Base-by-base conservation (phyloP, 352 stramenopile genomes). In the Pythium aristosporum region DNA sequence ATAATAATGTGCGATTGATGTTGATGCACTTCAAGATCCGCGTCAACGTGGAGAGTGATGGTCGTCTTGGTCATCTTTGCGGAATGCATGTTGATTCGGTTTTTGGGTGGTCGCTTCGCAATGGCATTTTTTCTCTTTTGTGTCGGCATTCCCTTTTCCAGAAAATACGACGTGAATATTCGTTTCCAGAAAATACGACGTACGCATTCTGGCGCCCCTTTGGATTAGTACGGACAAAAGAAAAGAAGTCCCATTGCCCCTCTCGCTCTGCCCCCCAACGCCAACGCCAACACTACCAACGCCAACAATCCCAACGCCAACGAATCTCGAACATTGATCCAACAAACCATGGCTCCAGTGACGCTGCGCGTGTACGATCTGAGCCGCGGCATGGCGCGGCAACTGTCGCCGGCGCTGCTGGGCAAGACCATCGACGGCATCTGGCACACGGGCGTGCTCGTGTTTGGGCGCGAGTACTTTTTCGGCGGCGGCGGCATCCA, bases 341-440 rank as follows among this genome's bases (percentile, higher is more conserved):
- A 10, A 51, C 5, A 16, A 41, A 12, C n/a, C 34, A 46, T 57
- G 50, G 7, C 54, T n/a, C 5, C 42, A 10, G 85, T 94, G 66
- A 95, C 96, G 41, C 81, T 98, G 51, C 81, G 97, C 58, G 90
- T 99, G 44, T 99, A 99, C 72, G 96, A 99, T 77, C 75, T 99
- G 25, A 98, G 90, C 61, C 76, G 88, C 48, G 96, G 96, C 51
- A 93, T 99, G 87, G 96, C 95, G 25, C 73, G 76, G 32, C 81
- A 87, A 51, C 72, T 98, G 41, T 97, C 87, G 37, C 74, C 88
- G 15, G 79, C 92, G 63, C 78, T 99, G 25, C 74, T 99, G 41
- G 94, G 94, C 49, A 95, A 94, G 60, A 76, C 92, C 46, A 96
- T 98, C 55, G 95, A 98, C 56, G 94, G 94, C n/a, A 92, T 98